Evolutionary conservation across 208 protist genomes (phyloP).

Genomic region (Leishmania arabica): DNA sequence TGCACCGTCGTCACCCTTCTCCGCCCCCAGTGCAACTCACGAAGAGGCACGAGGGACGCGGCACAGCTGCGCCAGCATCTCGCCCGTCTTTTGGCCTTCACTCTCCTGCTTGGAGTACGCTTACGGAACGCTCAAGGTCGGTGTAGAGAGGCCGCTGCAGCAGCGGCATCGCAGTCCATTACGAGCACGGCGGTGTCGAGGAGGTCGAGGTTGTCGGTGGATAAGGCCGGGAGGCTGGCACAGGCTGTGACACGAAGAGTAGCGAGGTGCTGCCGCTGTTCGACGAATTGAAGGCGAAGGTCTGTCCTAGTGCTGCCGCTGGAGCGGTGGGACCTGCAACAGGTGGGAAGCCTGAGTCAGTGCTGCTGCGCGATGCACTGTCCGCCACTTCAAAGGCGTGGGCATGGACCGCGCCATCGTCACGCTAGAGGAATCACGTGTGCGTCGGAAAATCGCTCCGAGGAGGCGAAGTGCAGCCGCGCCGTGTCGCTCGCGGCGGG

Average conservation of each 20-base stretch:
- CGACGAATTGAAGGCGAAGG: not conserved
- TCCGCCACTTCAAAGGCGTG: not conserved
- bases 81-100: conserved; percentile 5
- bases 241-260: not conserved
- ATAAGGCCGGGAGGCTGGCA: not conserved
- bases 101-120: not conserved
- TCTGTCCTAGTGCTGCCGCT: not conserved
- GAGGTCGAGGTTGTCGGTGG: not conserved
- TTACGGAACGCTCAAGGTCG: not conserved
- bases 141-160: not conserved
- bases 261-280: not conserved
- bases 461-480: not conserved
- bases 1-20: not conserved
- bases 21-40: not conserved
- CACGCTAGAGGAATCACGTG: not conserved
- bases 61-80: conserved; percentile 13
- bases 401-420: not conserved
- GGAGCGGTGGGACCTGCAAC: not conserved
- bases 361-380: not conserved
- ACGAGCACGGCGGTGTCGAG: not conserved
- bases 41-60: not conserved
- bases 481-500: not conserved
- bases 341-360: not conserved
- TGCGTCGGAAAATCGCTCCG: not conserved
- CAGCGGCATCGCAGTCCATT: not conserved